Conservation (phyloP, 2,329 filamentous ascomycete species). For the Rutstroemia sp. region DNA sequence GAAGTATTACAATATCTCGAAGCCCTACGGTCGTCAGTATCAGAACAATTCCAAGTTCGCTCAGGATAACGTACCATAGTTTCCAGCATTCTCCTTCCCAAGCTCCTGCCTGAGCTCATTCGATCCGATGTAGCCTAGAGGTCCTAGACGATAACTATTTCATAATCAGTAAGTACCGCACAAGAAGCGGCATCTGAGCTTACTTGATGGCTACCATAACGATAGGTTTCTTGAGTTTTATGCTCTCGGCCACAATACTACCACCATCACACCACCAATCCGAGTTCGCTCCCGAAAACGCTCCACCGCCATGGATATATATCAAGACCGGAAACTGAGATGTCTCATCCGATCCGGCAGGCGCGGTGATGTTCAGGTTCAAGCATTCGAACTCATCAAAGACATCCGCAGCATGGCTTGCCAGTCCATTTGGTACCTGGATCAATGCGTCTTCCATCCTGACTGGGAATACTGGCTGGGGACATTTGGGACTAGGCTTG, state of each 20-base stretch:
- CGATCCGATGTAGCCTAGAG: constrained; percentile 8
- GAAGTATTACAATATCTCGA: neutral
- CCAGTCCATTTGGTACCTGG: neutral
- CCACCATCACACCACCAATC: neutral
- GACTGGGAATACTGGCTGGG: neutral
- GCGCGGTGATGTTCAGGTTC: constrained; percentile 37
- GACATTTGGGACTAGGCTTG: constrained; percentile 11
- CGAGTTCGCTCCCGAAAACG: constrained; percentile 11
- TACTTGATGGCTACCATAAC: constrained; percentile 12
- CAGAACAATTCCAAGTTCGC: too few species aligned
- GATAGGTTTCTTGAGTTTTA: neutral
- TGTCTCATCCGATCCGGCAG: constrained; percentile 28
- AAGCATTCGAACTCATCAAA: constrained; percentile 37
- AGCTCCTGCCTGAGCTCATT: constrained; percentile 4
- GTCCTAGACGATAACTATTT: constrained; percentile 10
- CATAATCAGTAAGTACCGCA: neutral
- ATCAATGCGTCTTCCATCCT: constrained; percentile 13
- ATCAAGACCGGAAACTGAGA: constrained; percentile 40
- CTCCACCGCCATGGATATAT: constrained; percentile 44
- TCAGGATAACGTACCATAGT: neutral
- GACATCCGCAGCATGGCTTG: neutral
- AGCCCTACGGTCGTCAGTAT: too few species aligned
- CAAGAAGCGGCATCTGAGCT: neutral
- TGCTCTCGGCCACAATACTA: constrained; percentile 9
- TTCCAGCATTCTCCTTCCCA: constrained; percentile 1